Evolutionary conservation across 2,329 filamentous ascomycete species (phyloP), one percentile per base, ranked within the genome.

Genomic region (Fusarium globosum): DNA sequence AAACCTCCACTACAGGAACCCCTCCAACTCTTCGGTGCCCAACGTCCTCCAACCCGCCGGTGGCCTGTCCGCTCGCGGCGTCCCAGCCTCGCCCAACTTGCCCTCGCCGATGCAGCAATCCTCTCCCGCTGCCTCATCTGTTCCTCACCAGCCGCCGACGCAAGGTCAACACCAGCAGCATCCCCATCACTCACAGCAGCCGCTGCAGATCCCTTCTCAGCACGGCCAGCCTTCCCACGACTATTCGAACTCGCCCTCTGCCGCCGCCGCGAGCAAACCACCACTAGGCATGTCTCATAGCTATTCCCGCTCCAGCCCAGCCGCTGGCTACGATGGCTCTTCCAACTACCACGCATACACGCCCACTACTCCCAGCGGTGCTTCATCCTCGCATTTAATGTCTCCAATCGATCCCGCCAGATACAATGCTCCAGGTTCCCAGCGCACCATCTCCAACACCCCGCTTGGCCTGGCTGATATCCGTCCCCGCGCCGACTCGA

Each of bases 401-500:
- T 89, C 89, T 55, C 86, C 88, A 10, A 84, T 83, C 65, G 87
- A 88, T 66, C 74, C 77, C 43, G 76, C 83, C 65, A 90, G 89
- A 76, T 91, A 91, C 80, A 84, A 82, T 73, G 84, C 86, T 46
- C 85, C 89, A 14, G 88, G 85, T 55, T 90, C 83, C 81, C 92
- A 84, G 87, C 89, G 89, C 72, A 88, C 86, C 68, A 83, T 91
- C 60, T 93, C 94, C 74, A 96, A 96, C 80, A 97, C 95, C 14
- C 96, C 96, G 6, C 88, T 98, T 38, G 96, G 95, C 21, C 89
- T 98, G 48, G 94, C 95, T 69, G 96, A 98, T 82, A 98, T 98
- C 80, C 89, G 96, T 66, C 94, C 95, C 16, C 90, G 94, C 65
- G 93, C 93, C 73, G 94, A 97, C 80, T 95, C 93, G 57, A 91